A percentile compares a stretch with the other conserved stretches of the same genome.
Conservation (phyloP, 2,329 filamentous ascomycete species). For the Sporothrix phasma region DNA sequence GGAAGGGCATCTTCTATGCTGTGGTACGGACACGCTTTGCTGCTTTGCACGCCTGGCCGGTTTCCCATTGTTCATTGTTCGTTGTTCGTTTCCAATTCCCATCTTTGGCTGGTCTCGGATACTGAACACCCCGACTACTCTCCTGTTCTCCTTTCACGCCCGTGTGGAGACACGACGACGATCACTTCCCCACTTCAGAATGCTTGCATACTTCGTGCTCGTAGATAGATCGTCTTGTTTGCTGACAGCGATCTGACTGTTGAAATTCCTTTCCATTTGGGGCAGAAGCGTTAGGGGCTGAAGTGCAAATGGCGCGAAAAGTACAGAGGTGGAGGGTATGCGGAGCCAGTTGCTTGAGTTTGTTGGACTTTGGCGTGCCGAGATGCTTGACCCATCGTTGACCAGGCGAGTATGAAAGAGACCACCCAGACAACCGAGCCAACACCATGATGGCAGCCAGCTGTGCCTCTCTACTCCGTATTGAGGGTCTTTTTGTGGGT, state of each 20-base stretch:
- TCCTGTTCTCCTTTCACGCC: not conserved
- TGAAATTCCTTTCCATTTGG: not conserved
- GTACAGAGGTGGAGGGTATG: not conserved
- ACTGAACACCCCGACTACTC: not conserved
- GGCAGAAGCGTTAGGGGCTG: not conserved
- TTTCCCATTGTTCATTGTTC: too few species aligned
- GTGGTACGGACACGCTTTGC: too few species aligned
- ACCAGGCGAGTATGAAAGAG: not conserved
- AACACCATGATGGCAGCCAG: not conserved
- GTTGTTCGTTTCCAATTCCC: not conserved
- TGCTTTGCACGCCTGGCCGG: too few species aligned
- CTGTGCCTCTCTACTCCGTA: not conserved
- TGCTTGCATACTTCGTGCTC: not conserved
- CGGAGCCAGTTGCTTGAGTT: too few species aligned
- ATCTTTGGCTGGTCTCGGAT: not conserved
- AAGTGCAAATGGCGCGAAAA: too few species aligned
- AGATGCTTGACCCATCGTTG: conserved; percentile 3
- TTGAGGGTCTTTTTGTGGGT: not conserved
- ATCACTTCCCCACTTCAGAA: not conserved
- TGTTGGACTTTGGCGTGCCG: not conserved
- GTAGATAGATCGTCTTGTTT: not conserved
- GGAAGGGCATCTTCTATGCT: too few species aligned
- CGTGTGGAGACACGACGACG: too few species aligned
- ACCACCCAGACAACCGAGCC: too few species aligned
- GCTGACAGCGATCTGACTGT: conserved; percentile 10